phyloP scores from a whole-genome alignment of 768 basidiomycete species.

The Cystofilobasidium ferigula region DNA sequence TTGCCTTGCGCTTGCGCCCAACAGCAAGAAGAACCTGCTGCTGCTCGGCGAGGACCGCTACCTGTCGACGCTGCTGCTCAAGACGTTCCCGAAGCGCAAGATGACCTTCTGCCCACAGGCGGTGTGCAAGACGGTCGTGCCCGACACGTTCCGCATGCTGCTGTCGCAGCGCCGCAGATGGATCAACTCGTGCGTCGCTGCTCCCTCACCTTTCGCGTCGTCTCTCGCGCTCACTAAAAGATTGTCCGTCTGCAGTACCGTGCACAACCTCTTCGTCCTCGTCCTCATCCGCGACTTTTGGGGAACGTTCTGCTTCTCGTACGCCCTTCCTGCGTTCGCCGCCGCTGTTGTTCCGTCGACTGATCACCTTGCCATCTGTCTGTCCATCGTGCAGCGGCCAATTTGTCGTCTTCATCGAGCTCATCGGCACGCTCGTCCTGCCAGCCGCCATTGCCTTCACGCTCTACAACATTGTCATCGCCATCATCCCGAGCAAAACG shows the following conservation, averaged over 20 bases:
- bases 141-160: slow-evolving; percentile 85
- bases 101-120: slow-evolving; percentile 98
- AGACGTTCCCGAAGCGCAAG: slow-evolving; percentile 99
- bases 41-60: slow-evolving; percentile 99
- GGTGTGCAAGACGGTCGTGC: slow-evolving; percentile 96
- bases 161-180: slow-evolving; percentile 94
- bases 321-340: slow-evolving; percentile 67
- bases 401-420: slow-evolving; percentile 63
- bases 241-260: slow-evolving; percentile 55
- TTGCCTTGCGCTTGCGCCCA: not conserved
- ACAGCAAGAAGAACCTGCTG: slow-evolving; percentile 58
- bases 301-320: slow-evolving; percentile 99
- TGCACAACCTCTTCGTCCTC: slow-evolving; percentile 93
- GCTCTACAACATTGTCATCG: slow-evolving; percentile 75
- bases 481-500: slow-evolving; percentile 68
- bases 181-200: slow-evolving; percentile 50
- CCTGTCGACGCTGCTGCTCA: slow-evolving; percentile 89
- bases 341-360: slow-evolving; percentile 40
- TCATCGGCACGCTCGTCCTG: slow-evolving; percentile 87
- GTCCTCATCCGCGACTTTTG: slow-evolving; percentile 93
- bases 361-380: not conserved
- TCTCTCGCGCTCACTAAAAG: not conserved
- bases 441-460: slow-evolving; percentile 98
- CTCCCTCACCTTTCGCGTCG: not conserved
- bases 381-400: not conserved